Evolutionary conservation across 2,329 filamentous ascomycete species (phyloP).

Genomic region (Mycosphaerella arachidis): DNA sequence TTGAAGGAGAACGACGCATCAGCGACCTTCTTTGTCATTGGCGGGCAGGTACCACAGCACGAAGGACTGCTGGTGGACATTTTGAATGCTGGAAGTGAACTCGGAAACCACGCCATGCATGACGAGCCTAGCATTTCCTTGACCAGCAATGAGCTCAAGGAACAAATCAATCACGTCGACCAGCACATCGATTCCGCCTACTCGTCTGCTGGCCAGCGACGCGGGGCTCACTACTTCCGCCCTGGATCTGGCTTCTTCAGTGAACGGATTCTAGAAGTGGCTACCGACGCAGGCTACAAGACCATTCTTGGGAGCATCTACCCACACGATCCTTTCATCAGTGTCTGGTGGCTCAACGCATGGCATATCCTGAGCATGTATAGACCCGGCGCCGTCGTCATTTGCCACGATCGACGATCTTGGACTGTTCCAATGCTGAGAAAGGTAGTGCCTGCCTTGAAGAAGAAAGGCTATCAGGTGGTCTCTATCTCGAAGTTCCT

Average conservation of each 20-base stretch:
- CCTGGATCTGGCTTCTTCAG: slow-evolving; percentile 84
- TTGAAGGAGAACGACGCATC: slow-evolving; percentile 61
- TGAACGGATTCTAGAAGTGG: slow-evolving; percentile 58
- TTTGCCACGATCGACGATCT: slow-evolving; percentile 78
- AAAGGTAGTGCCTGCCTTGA: slow-evolving; percentile 67
- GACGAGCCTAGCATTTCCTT: slow-evolving; percentile 71
- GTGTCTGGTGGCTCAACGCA: slow-evolving; percentile 64
- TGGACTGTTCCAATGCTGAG: slow-evolving; percentile 80
- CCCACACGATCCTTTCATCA: slow-evolving; percentile 85
- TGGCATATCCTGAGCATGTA: slow-evolving; percentile 76
- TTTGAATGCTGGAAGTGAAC: slow-evolving; percentile 52
- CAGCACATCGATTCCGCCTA: slow-evolving; percentile 56
- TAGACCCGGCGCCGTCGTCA: slow-evolving; percentile 70
- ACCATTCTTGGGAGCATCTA: slow-evolving; percentile 81
- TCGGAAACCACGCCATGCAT: slow-evolving; percentile 85
- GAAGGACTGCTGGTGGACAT: slow-evolving; percentile 48
- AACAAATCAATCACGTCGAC: slow-evolving; percentile 64
- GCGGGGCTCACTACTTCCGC: slow-evolving; percentile 65
- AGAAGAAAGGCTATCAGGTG: slow-evolving; percentile 63
- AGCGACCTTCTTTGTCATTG: slow-evolving; percentile 88
- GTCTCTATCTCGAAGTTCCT: slow-evolving; percentile 68
- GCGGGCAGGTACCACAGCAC: slow-evolving; percentile 61
- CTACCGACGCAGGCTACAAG: slow-evolving; percentile 60
- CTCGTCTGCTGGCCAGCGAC: slow-evolving; percentile 33
- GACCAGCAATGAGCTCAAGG: slow-evolving; percentile 53